Evolutionary conservation across 2,329 filamentous ascomycete species (phyloP).

Genomic region (Colletotrichum falcatum): DNA sequence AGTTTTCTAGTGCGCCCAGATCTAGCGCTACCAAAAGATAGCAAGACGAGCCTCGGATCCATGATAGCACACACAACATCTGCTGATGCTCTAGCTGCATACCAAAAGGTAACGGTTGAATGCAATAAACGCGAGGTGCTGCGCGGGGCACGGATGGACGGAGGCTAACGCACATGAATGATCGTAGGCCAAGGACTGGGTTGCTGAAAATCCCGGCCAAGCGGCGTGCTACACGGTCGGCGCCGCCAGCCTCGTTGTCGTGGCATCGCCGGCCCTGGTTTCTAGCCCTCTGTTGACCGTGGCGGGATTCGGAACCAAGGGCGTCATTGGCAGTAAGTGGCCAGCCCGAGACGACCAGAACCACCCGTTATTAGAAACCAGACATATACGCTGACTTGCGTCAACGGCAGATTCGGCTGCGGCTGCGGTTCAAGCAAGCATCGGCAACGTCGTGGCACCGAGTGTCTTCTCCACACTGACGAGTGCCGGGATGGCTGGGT

Average conservation of each 20-base stretch:
- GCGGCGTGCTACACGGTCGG: background rate
- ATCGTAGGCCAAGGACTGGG: background rate
- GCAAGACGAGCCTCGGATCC: background rate
- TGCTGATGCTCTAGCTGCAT: background rate
- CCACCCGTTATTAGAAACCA: background rate
- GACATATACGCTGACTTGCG: background rate
- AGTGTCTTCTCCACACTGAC: background rate
- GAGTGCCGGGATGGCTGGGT: background rate
- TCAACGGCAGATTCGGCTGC: background rate
- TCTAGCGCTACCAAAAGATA: background rate
- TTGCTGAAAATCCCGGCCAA: background rate
- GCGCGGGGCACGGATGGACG: background rate
- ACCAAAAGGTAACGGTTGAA: background rate
- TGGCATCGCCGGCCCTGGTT: background rate
- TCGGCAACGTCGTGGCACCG: conserved; percentile 8
- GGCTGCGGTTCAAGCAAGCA: background rate
- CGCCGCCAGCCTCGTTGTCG: background rate
- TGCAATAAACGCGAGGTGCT: too few species aligned
- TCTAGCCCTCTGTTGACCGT: background rate
- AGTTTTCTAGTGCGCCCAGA: background rate
- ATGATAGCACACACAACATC: background rate
- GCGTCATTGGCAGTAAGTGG: background rate
- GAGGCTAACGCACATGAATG: background rate
- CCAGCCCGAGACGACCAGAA: too few species aligned
- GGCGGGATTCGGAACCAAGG: conserved; percentile 2